Evolutionary conservation across 306 rosid species (phyloP).

Genomic region (Pyrus betulifolia): DNA sequence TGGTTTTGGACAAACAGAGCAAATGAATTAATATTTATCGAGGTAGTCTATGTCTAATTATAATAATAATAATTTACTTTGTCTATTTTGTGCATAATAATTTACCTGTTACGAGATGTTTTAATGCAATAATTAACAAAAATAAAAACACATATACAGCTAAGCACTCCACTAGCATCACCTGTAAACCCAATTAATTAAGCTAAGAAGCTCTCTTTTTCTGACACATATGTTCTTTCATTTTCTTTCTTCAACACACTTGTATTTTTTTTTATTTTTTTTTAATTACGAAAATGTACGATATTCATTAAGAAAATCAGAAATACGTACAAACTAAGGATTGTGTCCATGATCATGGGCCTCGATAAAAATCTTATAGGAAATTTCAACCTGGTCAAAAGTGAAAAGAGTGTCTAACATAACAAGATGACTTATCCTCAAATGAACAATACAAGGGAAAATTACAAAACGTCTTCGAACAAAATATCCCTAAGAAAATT

Average conservation of each 20-base stretch:
- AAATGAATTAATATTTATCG: neutral
- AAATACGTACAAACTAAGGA: too few relatives aligned
- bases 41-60: neutral
- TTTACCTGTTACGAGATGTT: neutral
- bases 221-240: neutral
- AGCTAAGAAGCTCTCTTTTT: neutral
- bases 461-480: too few relatives aligned
- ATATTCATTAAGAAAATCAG: too few relatives aligned
- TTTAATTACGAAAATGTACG: too few relatives aligned
- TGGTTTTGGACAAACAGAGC: conserved; percentile 5
- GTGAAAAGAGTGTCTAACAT: accelerated
- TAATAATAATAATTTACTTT: neutral
- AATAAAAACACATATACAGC: neutral
- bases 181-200: neutral
- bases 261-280: too few relatives aligned
- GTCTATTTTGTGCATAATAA: neutral
- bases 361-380: accelerated
- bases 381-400: accelerated
- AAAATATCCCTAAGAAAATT: too few relatives aligned
- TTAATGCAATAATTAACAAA: neutral
- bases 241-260: too few relatives aligned
- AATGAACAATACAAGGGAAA: too few relatives aligned
- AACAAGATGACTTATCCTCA: too few relatives aligned
- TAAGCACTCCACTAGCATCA: conserved; percentile 1
- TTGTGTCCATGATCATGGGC: too few relatives aligned